Evolutionary conservation across 768 basidiomycete genomes (phyloP).

Genomic region (Lactarius quietus): DNA sequence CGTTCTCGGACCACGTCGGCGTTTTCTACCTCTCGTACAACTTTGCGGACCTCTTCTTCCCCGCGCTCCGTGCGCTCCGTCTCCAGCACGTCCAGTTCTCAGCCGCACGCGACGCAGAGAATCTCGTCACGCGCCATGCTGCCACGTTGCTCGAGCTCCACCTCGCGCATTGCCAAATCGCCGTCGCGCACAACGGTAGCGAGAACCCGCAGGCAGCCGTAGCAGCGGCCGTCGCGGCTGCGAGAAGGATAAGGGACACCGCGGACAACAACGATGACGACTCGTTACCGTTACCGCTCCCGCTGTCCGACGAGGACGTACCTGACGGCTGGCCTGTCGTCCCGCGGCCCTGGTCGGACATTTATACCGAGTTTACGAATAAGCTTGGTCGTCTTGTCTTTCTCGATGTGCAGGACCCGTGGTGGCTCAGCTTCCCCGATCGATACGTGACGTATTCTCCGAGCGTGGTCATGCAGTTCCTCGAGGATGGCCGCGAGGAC

Average conservation of each 20-base stretch:
- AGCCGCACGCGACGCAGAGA: slow-evolving; percentile 10
- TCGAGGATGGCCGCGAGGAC: slow-evolving; percentile 14
- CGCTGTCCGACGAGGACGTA: background rate
- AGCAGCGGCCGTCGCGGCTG: background rate
- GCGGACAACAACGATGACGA: no score
- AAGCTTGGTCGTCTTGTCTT: slow-evolving; percentile 12
- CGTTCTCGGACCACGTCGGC: slow-evolving; percentile 15
- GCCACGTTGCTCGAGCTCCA: slow-evolving; percentile 16
- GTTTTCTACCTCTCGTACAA: slow-evolving; percentile 6
- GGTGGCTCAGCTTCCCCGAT: slow-evolving; percentile 22
- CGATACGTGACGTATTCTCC: slow-evolving; percentile 11
- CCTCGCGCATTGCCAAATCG: slow-evolving; percentile 15
- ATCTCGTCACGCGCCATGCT: slow-evolving; percentile 10
- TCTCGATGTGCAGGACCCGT: slow-evolving; percentile 15
- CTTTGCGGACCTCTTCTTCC: slow-evolving; percentile 13
- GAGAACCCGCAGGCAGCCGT: background rate
- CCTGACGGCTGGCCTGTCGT: slow-evolving; percentile 5
- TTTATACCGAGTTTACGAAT: slow-evolving; percentile 3
- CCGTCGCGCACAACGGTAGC: background rate
- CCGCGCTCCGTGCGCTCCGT: slow-evolving; percentile 13
- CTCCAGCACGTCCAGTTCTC: slow-evolving; percentile 21
- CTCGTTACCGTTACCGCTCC: no score
- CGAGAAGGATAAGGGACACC: no score
- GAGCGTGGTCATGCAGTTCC: slow-evolving; percentile 10
- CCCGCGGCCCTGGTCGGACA: slow-evolving; percentile 15